Conservation (phyloP, 768 basidiomycete species). For the Exsudoporus frostii region DNA sequence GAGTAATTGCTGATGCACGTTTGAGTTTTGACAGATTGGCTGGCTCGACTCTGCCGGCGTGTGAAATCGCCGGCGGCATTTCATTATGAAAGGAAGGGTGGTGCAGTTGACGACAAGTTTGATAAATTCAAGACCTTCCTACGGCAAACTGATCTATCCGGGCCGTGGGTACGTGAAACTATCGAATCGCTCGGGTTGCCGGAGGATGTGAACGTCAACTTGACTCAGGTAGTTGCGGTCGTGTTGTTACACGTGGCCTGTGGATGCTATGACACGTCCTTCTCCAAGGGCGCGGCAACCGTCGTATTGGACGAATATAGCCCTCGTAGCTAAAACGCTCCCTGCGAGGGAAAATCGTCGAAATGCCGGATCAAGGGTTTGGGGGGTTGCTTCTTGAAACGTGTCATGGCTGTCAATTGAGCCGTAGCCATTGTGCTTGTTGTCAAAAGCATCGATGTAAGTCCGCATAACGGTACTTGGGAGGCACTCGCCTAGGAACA, state of each 20-base stretch:
- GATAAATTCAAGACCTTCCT: too few species aligned
- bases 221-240: background rate
- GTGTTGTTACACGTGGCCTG: background rate
- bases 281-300: background rate
- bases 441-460: background rate
- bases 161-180: background rate
- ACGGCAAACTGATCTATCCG: conserved; percentile 1
- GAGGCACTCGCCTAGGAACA: background rate
- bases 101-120: too few species aligned
- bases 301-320: conserved; percentile 5
- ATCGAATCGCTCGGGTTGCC: background rate
- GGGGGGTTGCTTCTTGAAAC: conserved; percentile 14
- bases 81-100: background rate
- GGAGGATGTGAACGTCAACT: background rate
- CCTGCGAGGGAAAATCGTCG: conserved; percentile 12
- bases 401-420: conserved; percentile 2
- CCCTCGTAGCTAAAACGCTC: background rate
- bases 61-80: conserved; percentile 11
- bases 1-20: background rate
- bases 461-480: background rate
- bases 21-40: conserved; percentile 7
- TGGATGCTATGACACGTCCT: background rate
- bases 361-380: conserved; percentile 1
- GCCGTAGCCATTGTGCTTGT: background rate
- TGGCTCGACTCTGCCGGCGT: conserved; percentile 4